Base-by-base conservation (phyloP, 163 green algal species). In the Coccomyxa subellipsoidea region DNA sequence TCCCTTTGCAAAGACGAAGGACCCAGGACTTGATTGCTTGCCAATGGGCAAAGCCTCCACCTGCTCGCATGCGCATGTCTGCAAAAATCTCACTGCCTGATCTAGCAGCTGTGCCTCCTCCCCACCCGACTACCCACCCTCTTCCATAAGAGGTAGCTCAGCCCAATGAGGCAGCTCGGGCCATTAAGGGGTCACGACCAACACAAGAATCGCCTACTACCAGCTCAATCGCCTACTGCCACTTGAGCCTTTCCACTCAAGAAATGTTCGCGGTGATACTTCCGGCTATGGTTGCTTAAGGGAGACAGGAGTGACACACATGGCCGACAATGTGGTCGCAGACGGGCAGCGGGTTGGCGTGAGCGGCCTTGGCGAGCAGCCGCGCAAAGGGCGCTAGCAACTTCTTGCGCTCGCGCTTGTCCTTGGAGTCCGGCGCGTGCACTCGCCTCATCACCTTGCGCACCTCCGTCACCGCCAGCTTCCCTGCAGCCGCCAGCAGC, bases 291-390 rank as follows among this genome's bases (percentile, higher is more conserved):
- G 8, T 54, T 54, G 40, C 40, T 54, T 54, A 8, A 54, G 18
- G 59, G 59, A 10, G 59, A 36, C 7, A n/a, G n/a, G n/a, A n/a
- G n/a, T n/a, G n/a, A n/a, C 85, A 9, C 73, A 92, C 91, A 82
- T 93, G 90, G 37, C 82, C 78, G 35, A 97, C 87, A 37, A 98
- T 88, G 35, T 90, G 85, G 70, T 93, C 83, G 18, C 93, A 82
- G 31, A 94, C 90, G 0, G 85, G 81, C 69, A 96, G 34, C 15
- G 93, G 94, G 81, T 92, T 91, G 35, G 90, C 84, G 72, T 94
- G 89, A 10, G 89, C 86, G 21, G 93, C 84, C 82, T 97, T 96
- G 79, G 87, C 92, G 70, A 98, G 80, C 81, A 92, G 87, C 37
- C 92, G 82, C 0, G 86, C 91, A 47, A 94, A 88, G 4, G 86